Evolutionary conservation across 495 filamentous ascomycete species (phyloP).

Genomic region (Annulohypoxylon moriforme): DNA sequence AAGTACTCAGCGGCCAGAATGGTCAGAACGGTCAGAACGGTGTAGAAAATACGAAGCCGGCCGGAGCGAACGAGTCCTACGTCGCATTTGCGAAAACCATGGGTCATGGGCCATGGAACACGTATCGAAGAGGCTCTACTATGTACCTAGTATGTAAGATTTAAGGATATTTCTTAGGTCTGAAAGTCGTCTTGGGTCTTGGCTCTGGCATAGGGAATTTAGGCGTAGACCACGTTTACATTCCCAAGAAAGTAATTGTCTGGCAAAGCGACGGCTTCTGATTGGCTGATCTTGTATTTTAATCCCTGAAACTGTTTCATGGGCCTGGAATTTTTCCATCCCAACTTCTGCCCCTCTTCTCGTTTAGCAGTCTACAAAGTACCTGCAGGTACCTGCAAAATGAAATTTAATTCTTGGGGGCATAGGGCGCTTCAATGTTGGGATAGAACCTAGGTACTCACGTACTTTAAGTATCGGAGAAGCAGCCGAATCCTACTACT

Average conservation of each 20-base stretch:
- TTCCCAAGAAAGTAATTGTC: conserved; percentile 46
- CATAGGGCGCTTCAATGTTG: background rate
- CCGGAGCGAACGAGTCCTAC: background rate
- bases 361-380: background rate
- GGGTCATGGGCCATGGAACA: background rate
- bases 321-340: conserved; percentile 29
- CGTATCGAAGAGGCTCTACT: background rate
- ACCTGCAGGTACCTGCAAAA: background rate
- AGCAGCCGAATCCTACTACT: background rate
- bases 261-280: conserved; percentile 5
- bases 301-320: conserved; percentile 37
- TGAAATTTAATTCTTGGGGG: background rate
- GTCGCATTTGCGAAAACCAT: background rate
- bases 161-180: conserved; percentile 6
- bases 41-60: background rate
- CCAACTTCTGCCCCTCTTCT: conserved; percentile 11
- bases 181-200: conserved; percentile 1
- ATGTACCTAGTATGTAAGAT: background rate
- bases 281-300: conserved; percentile 33
- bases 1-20: background rate
- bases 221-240: conserved; percentile 18
- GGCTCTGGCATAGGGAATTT: conserved; percentile 7
- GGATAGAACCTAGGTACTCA: background rate
- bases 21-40: too few relatives aligned
- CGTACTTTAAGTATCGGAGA: background rate